These are phyloP conservation scores for Magnolia changhungtana DNA, from an alignment of 164 flowering plant species.

Conservation along the genomic window DNA sequence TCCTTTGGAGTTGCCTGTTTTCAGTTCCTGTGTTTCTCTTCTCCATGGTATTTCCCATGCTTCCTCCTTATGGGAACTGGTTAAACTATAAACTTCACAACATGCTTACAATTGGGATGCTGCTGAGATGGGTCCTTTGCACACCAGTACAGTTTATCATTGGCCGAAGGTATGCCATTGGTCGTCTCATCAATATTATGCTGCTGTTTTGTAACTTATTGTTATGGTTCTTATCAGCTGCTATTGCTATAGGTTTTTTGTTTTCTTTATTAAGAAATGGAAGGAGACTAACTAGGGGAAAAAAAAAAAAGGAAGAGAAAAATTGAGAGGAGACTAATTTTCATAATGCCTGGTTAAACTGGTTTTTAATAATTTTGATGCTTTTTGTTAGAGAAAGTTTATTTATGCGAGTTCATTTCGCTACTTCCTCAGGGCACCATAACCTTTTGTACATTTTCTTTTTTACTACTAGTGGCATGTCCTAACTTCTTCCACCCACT, in stretches of 20 bases:
- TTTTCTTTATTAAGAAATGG: background rate
- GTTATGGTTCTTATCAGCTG: background rate
- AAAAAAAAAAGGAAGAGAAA: too few relatives aligned
- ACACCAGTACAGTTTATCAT: conserved; percentile 88
- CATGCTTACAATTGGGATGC: conserved; percentile 74
- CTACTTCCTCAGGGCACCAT: too few relatives aligned
- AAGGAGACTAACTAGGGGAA: background rate
- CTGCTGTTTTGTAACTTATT: background rate
- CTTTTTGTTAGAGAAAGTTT: too few relatives aligned
- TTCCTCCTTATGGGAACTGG: conserved; percentile 84
- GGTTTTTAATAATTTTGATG: too few relatives aligned
- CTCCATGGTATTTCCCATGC: conserved; percentile 93
- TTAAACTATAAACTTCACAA: conserved; percentile 55
- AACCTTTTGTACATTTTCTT: too few relatives aligned
- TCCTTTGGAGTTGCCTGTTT: conserved; percentile 76
- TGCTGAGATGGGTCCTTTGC: conserved; percentile 80
- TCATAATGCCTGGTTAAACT: too few relatives aligned
- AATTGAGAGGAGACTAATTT: background rate
- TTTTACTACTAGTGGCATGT: too few relatives aligned
- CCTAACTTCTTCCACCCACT: too few relatives aligned
- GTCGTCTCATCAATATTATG: background rate
- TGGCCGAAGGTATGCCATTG: conserved; percentile 62
- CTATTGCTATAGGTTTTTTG: background rate
- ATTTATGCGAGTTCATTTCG: too few relatives aligned
- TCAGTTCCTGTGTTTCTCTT: conserved; percentile 73